Base-by-base conservation (phyloP, 2,329 filamentous ascomycete species). In the Trichoderma hamatum region DNA sequence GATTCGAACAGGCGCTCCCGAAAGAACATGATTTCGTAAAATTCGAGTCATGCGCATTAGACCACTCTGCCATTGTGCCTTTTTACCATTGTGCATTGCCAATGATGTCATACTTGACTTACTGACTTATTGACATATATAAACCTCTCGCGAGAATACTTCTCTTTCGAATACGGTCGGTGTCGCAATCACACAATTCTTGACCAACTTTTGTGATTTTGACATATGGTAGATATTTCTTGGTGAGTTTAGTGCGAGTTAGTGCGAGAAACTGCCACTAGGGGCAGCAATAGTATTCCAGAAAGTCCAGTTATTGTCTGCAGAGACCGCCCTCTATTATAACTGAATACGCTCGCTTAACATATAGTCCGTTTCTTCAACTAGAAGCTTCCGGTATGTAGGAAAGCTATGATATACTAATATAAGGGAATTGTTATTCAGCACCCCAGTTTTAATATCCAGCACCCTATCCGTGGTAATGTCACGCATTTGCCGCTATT, bases 21-120 rank as follows among this genome's bases (percentile, higher is more conserved):
- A 68, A 68, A 24, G 59, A 64, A 68, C 59, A 64, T 68, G 66
- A 68, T 68, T 68, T 68, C n/a, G n/a, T n/a, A n/a, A n/a, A n/a
- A n/a, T n/a, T n/a, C 66, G 56, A 68, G 66, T 69, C 69, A 72
- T 73, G 71, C 69, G 68, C 71, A 64, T 68, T 69, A 64, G 56
- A 59, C 49, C 68, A 55, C 67, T 66, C 64, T 58, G 70, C 61
- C 70, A 63, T 60, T 52, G 63, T 58, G 59, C n/a, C n/a, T n/a
- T n/a, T n/a, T n/a, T n/a, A n/a, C n/a, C n/a, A n/a, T n/a, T n/a
- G n/a, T n/a, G n/a, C n/a, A n/a, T n/a, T n/a, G n/a, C 63, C 63
- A 24, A 46, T 49, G 63, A 46, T 66, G 63, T 28, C 28, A 26
- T 49, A 9, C 6, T 3, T 1, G 1, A 2, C 3, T 10, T 43